Conservation (phyloP, 2,329 filamentous ascomycete genomes). For the Colletotrichum sojae region DNA sequence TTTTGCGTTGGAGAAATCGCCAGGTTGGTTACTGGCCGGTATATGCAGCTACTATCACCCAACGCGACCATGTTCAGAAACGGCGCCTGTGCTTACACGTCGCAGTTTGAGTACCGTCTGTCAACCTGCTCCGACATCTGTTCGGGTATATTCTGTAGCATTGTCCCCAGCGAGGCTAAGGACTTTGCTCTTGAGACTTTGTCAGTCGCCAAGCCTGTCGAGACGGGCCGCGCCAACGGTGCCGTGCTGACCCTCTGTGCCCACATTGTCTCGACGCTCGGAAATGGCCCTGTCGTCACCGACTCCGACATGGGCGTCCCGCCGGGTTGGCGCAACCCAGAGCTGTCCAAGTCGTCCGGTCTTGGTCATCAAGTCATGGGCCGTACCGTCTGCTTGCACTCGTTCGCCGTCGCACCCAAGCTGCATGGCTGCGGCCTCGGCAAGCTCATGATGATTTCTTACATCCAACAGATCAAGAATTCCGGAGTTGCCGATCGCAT, state of each 20-base stretch:
- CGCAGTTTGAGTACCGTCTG: slow-evolving; percentile 82
- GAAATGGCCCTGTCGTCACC: slow-evolving; percentile 72
- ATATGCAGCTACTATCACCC: no score
- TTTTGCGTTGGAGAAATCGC: neutral
- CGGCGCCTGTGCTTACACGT: slow-evolving; percentile 15
- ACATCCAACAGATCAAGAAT: slow-evolving; percentile 81
- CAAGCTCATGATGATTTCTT: slow-evolving; percentile 80
- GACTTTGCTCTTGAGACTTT: slow-evolving; percentile 68
- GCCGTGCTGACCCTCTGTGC: slow-evolving; percentile 76
- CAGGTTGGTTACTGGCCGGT: neutral
- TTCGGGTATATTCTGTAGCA: slow-evolving; percentile 84
- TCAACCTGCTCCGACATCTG: slow-evolving; percentile 81
- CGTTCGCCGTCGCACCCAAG: slow-evolving; percentile 82
- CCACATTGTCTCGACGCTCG: slow-evolving; percentile 84
- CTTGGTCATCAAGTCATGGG: slow-evolving; percentile 82
- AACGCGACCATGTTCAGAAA: no score
- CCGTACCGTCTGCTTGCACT: slow-evolving; percentile 84
- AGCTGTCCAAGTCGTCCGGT: slow-evolving; percentile 47
- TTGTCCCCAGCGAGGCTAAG: slow-evolving; percentile 61
- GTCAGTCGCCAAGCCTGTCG: slow-evolving; percentile 68
- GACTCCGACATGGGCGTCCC: slow-evolving; percentile 85
- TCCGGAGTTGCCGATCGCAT: slow-evolving; percentile 79
- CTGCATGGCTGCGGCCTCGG: slow-evolving; percentile 83
- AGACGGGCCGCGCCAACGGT: slow-evolving; percentile 71
- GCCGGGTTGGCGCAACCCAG: slow-evolving; percentile 72